Percentiles rank a stretch among this genome's conserved stretches.
Conservation (phyloP, 108 stramenopile genomes). For the Skeletonema costatum region DNA sequence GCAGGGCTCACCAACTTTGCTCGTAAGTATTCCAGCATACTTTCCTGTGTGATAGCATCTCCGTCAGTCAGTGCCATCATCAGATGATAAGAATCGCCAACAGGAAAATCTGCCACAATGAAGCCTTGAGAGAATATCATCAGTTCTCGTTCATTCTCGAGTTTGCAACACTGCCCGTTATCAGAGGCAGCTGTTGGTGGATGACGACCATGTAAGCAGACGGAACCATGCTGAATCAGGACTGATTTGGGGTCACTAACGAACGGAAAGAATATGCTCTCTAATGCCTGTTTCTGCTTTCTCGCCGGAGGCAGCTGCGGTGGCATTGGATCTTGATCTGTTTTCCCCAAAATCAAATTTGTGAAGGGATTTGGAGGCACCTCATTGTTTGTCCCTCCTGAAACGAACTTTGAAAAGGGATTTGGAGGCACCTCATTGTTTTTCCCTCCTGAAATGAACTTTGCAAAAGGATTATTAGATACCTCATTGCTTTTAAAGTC, state of each 20-base stretch:
- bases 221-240: neutral
- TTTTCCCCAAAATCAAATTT: neutral
- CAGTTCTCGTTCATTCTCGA: neutral
- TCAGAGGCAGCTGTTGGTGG: neutral
- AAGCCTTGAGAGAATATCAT: constrained; percentile 3
- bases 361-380: neutral
- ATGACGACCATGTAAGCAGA: neutral
- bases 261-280: constrained; percentile 1
- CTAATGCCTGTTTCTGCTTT: neutral
- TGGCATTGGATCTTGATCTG: neutral
- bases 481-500: neutral
- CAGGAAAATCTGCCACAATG: neutral
- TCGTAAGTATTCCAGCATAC: neutral
- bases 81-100: neutral
- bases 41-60: neutral
- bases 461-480: neutral
- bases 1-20: neutral
- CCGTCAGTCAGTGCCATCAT: neutral
- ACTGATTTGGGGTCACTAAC: neutral
- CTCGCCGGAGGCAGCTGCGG: neutral
- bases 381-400: neutral
- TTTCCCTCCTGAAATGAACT: neutral
- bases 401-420: neutral
- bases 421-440: neutral
- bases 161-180: neutral